Base-by-base conservation (phyloP, 805 yeast genomes). In the Kodamaea jinghongensis region DNA sequence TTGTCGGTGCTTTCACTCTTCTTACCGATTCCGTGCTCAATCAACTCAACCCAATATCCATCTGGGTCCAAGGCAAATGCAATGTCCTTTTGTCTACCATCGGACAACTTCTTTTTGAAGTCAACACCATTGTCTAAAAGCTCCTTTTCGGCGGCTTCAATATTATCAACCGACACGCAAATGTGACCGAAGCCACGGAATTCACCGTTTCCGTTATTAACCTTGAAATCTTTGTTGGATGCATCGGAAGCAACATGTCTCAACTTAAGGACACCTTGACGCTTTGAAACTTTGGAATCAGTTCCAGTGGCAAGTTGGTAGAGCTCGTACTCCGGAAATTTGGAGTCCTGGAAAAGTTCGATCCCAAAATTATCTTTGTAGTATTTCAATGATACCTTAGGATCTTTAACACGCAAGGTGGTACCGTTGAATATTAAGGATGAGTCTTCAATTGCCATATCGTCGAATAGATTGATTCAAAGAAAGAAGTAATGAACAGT, bases 21-120 rank as follows among this genome's bases (percentile, higher is more conserved):
- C 52, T 75, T 73, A 44, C 62, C 59, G 28, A 67, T 48, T 13
- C 65, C 71, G 50, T 76, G 81, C 54, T 79, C 80, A 50, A 91
- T 77, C 55, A 91, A 67, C 71, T 91, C 99, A 54, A 91, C 77
- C 99, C 99, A 91, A 68, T 93, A 93, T 52, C 93, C 93, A 64
- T 91, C 91, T 5, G 98, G 97, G 56, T 93, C 99, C 51, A 90
- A 75, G 5, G 83, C 95, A 63, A 91, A 93, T 0, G 98, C 98
- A 67, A 93, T 90, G 61, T 88, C 75, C 63, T 81, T 82, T 66
- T 87, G 96, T 64, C 96, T 81, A 27, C 99, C 99, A 58, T 91
- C 98, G 28, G 78, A 63, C 49, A 90, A 70, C 56, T 73, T 86
- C 73, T 91, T 93, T 65, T 90, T 78, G 71, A 91, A 91, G 36